Base-by-base conservation (phyloP, 2,329 filamentous ascomycete species). In the Hypoxylon sp. region DNA sequence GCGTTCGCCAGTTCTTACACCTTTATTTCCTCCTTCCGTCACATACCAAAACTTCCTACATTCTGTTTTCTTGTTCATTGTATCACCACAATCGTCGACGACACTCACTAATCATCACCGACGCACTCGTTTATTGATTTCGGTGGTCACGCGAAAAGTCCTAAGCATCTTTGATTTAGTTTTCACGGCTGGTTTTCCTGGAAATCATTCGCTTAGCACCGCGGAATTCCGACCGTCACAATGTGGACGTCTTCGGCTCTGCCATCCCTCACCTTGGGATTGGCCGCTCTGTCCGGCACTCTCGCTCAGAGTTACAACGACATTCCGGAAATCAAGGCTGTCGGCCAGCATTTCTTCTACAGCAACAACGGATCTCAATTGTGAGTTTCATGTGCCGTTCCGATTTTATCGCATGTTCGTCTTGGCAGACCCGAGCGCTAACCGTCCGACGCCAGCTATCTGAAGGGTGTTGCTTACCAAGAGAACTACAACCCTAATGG, bases 401-500 rank as follows among this genome's bases (percentile, higher is more conserved):
- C 12, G 28, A n/a, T n/a, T 49, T 22, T 40, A 44, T 36, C 49
- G 28, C 8, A 54, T 5, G 20, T 36, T 28, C 12, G 51, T 63
- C 64, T 67, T 64, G 55, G 63, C 56, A 60, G 62, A 48, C 36
- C 55, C 42, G 48, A 53, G 46, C 46, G 32, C 72, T 72, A 72
- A 70, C 61, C 48, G n/a, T 30, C 63, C 48, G 16, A 56, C 67
- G 36, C 45, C 42, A 77, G 74, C 81, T 96, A 89, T 85, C 93
- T 98, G 80, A 93, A 91, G 80, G 96, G 96, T 82, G 85, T 99
- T 73, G 96, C 96, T 71, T 99, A 99, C 83, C 96, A 99, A 84
- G 89, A 94, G 82, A 92, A 95, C 73, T 84, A 84, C 70, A 83
- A 83, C 69, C 82, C 86, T 54, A 85, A 84, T 54, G 85, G 88